A percentile compares a stretch with the other conserved stretches of the same genome.
Conservation (phyloP, 2,329 filamentous ascomycete species). For the Ceratocystis papillata region DNA sequence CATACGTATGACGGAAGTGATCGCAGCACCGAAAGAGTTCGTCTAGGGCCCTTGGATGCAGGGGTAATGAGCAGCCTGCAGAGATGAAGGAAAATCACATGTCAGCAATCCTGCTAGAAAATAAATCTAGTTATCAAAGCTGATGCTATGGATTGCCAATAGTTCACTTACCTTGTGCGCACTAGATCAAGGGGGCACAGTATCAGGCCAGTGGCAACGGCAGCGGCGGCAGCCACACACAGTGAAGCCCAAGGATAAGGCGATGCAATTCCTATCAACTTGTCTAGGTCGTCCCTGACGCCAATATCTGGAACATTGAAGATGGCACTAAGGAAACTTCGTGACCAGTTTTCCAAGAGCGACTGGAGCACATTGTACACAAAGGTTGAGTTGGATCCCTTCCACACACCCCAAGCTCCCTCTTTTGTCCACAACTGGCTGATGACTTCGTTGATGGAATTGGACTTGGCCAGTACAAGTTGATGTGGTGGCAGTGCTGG, state of each 20-base stretch:
- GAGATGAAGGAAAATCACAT: slow-evolving; percentile 4
- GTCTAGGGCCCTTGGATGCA: slow-evolving; percentile 60
- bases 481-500: slow-evolving; percentile 42
- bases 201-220: slow-evolving; percentile 63
- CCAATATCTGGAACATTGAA: slow-evolving; percentile 81
- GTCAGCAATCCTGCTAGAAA: slow-evolving; percentile 28
- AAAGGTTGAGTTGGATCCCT: slow-evolving; percentile 84
- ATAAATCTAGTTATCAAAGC: neutral
- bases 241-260: slow-evolving; percentile 75
- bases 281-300: slow-evolving; percentile 63
- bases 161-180: slow-evolving; percentile 52
- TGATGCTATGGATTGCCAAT: neutral
- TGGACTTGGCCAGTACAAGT: slow-evolving; percentile 59
- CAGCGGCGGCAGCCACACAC: slow-evolving; percentile 54
- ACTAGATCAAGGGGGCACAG: slow-evolving; percentile 84
- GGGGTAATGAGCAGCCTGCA: slow-evolving; percentile 70
- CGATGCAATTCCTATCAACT: slow-evolving; percentile 60
- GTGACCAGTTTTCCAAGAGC: slow-evolving; percentile 82
- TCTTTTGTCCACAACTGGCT: slow-evolving; percentile 82
- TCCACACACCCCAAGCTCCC: slow-evolving; percentile 87
- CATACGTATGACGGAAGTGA: slow-evolving; percentile 68
- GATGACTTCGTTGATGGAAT: slow-evolving; percentile 77
- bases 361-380: slow-evolving; percentile 79
- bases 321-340: slow-evolving; percentile 79
- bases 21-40: slow-evolving; percentile 66